A percentile compares a stretch with the other conserved stretches of the same genome.
Conservation (phyloP, 371 early-diverging fungal genomes). For the Nematocida sp. region DNA sequence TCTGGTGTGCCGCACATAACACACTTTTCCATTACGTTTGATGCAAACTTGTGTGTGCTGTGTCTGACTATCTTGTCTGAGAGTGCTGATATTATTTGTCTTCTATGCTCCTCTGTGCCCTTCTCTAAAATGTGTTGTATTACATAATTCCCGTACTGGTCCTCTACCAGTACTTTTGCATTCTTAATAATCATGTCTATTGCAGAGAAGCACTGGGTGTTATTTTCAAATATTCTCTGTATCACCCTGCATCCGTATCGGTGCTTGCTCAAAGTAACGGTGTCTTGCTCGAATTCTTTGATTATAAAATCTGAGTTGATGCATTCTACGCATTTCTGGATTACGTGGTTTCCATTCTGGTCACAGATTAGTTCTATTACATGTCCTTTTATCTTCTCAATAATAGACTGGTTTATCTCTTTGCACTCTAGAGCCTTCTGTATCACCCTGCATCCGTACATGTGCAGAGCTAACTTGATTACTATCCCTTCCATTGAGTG, state of each 20-base stretch:
- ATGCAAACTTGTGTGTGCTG: slow-evolving; percentile 90
- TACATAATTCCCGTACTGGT: slow-evolving; percentile 99
- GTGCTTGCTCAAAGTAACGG: slow-evolving; percentile 85
- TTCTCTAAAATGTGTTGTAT: slow-evolving; percentile 94
- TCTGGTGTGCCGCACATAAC: slow-evolving; percentile 68
- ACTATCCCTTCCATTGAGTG: slow-evolving; percentile 85
- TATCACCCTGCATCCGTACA: slow-evolving; percentile 99
- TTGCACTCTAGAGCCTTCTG: slow-evolving; percentile 85
- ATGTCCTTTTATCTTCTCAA: slow-evolving; percentile 81
- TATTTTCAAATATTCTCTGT: slow-evolving; percentile 94
- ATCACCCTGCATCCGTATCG: slow-evolving; percentile 98
- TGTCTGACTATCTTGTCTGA: slow-evolving; percentile 56
- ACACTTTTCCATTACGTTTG: slow-evolving; percentile 82
- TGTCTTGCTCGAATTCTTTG: slow-evolving; percentile 88
- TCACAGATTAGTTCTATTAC: slow-evolving; percentile 93
- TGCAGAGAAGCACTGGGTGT: slow-evolving; percentile 59
- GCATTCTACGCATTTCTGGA: slow-evolving; percentile 93
- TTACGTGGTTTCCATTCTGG: slow-evolving; percentile 99
- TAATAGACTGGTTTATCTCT: slow-evolving; percentile 70
- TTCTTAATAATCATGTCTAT: slow-evolving; percentile 66
- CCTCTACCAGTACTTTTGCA: slow-evolving; percentile 80
- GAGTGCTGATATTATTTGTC: slow-evolving; percentile 72
- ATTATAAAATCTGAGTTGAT: slow-evolving; percentile 71
- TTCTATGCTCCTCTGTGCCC: slow-evolving; percentile 68
- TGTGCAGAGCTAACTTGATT: slow-evolving; percentile 81